Evolutionary conservation across 495 filamentous ascomycete genomes (phyloP).

Genomic region (Tuber aestivum): DNA sequence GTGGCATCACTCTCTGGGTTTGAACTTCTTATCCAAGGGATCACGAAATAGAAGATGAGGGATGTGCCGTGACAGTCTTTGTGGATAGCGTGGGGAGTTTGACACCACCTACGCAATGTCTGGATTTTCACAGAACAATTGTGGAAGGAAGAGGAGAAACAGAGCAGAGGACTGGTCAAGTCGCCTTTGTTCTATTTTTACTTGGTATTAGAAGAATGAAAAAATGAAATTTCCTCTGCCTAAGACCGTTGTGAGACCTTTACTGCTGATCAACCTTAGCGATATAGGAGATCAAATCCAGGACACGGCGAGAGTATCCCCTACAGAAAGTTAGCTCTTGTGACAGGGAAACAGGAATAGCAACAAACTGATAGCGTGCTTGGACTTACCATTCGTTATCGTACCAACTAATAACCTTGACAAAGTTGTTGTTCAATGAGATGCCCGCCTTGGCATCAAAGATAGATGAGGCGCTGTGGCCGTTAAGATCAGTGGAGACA

Average conservation of each 20-base stretch:
- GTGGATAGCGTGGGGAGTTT: not conserved
- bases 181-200: not conserved
- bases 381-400: constrained; percentile 71
- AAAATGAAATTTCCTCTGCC: not conserved
- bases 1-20: not conserved
- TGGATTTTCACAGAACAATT: not conserved
- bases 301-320: constrained; percentile 97
- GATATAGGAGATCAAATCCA: constrained; percentile 91
- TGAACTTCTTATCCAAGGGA: not conserved
- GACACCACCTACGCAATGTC: not conserved
- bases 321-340: constrained; percentile 45
- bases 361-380: not conserved
- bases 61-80: not conserved
- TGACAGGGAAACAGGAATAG: constrained; percentile 29
- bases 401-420: constrained; percentile 98
- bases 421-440: constrained; percentile 93
- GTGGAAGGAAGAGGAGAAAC: not conserved
- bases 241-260: not conserved
- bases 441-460: constrained; percentile 99
- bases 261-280: constrained; percentile 67
- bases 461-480: constrained; percentile 87
- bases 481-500: constrained; percentile 88
- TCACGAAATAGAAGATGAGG: not conserved
- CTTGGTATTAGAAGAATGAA: not conserved
- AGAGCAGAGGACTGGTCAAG: not conserved